These are phyloP conservation scores for Nitzschia sp. DNA, from an alignment of 108 stramenopile species.

Conservation along the genomic window DNA sequence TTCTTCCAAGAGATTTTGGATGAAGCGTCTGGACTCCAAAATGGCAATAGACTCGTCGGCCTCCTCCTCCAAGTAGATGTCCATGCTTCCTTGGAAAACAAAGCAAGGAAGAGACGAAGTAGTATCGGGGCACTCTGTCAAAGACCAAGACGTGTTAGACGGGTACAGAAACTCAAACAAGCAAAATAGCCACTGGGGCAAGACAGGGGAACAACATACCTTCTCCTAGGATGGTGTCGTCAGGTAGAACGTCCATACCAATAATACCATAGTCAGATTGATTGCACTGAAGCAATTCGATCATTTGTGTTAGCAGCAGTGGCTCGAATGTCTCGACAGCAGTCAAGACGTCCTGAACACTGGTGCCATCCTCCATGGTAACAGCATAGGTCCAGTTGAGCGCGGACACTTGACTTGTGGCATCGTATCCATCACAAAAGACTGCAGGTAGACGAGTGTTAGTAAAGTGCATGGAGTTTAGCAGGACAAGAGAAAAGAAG, in stretches of 20 bases:
- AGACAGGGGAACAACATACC: constrained; percentile 9
- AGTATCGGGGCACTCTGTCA: neutral
- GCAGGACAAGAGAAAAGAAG: too few species aligned
- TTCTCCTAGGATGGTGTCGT: constrained; percentile 17
- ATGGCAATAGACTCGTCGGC: constrained; percentile 17
- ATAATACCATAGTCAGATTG: constrained; percentile 15
- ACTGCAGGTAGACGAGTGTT: neutral
- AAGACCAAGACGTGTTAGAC: neutral
- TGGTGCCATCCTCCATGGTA: neutral
- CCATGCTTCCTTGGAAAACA: constrained; percentile 22
- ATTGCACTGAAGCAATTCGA: constrained; percentile 4
- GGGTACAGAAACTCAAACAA: too few species aligned
- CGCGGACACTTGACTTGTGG: neutral
- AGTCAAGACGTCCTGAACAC: neutral
- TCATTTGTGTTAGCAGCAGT: neutral
- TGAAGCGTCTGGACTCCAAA: constrained; percentile 8
- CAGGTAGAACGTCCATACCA: constrained; percentile 32
- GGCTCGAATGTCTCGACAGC: constrained; percentile 8
- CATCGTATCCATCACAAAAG: constrained; percentile 21
- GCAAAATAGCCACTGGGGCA: too few species aligned
- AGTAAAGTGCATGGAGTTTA: too few species aligned
- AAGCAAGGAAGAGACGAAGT: constrained; percentile 8
- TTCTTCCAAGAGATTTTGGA: constrained; percentile 14
- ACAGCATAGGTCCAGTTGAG: constrained; percentile 34
- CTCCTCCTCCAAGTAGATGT: constrained; percentile 19